Evolutionary conservation across 2,329 filamentous ascomycete genomes (phyloP).

Genomic region (Ophiostoma sp.): DNA sequence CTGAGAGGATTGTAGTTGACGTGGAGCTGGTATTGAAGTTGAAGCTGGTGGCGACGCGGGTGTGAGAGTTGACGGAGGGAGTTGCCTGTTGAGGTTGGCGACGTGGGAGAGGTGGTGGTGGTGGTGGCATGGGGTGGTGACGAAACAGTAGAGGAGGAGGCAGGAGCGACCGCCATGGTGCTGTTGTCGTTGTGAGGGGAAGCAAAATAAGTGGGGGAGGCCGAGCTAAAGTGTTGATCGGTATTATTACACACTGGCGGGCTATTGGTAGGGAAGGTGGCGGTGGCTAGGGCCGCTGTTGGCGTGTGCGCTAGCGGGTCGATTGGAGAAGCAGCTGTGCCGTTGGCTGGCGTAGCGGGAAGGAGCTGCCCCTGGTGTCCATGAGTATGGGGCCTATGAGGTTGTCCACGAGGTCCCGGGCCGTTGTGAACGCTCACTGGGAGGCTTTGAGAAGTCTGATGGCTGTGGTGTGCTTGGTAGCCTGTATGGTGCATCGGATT

Average conservation of each 20-base stretch:
- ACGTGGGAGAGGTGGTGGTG: neutral
- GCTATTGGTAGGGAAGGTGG: constrained; percentile 11
- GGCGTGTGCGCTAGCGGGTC: constrained; percentile 7
- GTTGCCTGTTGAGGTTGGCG: neutral
- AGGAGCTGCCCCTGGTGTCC: constrained; percentile 19
- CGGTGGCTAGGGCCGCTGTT: constrained; percentile 2
- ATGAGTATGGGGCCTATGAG: constrained; percentile 7
- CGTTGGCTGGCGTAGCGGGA: constrained; percentile 24
- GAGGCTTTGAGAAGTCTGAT: neutral
- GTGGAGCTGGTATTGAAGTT: constrained; percentile 13
- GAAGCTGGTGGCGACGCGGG: constrained; percentile 7
- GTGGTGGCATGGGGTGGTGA: constrained; percentile 3
- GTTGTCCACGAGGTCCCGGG: neutral
- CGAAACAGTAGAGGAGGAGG: constrained; percentile 14
- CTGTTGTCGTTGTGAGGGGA: neutral
- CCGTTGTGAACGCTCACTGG: neutral
- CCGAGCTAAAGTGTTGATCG: constrained; percentile 12
- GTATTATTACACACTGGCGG: constrained; percentile 11
- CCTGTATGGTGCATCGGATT: neutral
- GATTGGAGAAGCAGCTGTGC: constrained; percentile 8
- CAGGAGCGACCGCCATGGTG: neutral
- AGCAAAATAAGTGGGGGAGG: constrained; percentile 14
- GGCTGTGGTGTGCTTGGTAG: neutral
- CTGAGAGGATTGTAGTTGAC: neutral
- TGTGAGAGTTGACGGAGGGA: neutral